Percentiles rank a stretch among this genome's conserved stretches.
phyloP scores from a whole-genome alignment of 1,284 basidiomycete genomes.

The Cryptococcus wingfieldii region DNA sequence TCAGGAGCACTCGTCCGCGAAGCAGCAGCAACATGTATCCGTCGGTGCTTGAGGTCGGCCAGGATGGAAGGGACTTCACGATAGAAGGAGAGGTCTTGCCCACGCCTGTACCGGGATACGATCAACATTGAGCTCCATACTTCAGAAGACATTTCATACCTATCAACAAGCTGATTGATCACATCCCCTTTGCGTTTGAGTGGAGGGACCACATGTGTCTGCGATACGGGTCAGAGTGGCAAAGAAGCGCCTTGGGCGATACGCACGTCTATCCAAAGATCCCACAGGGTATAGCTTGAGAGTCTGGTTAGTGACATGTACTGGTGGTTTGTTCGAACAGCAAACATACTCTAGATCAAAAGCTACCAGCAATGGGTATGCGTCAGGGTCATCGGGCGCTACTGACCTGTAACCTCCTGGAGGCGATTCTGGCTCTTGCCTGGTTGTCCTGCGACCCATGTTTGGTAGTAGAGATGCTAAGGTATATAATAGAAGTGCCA shows the following conservation, averaged over 20 bases:
- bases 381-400: conserved; percentile 32
- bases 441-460: conserved; percentile 17
- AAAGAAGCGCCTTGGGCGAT: not conserved
- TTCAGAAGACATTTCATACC: conserved; percentile 43
- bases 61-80: conserved; percentile 71
- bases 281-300: conserved; percentile 76
- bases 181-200: conserved; percentile 58
- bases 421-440: conserved; percentile 9
- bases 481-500: too few relatives aligned
- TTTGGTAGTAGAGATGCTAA: not conserved
- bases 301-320: not conserved
- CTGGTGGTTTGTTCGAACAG: not conserved
- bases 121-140: not conserved
- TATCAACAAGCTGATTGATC: conserved; percentile 61
- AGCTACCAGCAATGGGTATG: conserved; percentile 65
- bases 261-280: conserved; percentile 69
- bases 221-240: not conserved
- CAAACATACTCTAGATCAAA: conserved; percentile 74
- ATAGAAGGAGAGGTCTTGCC: conserved; percentile 63
- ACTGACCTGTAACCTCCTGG: conserved; percentile 17
- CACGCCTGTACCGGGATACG: conserved; percentile 51
- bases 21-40: conserved; percentile 65
- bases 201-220: conserved; percentile 55
- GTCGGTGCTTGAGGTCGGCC: conserved; percentile 56
- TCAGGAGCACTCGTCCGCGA: conserved; percentile 68